A percentile compares a stretch with the other conserved stretches of the same genome.
Evolutionary conservation across 805 yeast species (phyloP).

Genomic region (Spathaspora boniae): DNA sequence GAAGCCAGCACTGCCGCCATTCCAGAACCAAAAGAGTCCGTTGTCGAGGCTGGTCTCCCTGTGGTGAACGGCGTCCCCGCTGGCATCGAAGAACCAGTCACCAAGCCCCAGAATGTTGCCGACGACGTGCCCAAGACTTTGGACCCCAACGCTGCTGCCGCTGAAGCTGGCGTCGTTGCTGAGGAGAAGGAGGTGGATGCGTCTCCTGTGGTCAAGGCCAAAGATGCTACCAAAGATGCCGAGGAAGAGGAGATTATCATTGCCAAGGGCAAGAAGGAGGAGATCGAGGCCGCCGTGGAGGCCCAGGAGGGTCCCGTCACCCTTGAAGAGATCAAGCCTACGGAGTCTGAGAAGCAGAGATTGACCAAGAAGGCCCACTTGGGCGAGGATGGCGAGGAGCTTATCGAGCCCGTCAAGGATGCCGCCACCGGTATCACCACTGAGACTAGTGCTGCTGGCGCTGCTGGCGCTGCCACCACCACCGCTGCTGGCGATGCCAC

Average conservation of each 20-base stretch:
- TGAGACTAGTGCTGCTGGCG: neutral
- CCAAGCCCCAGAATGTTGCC: conserved; percentile 9
- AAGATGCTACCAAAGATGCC: conserved; percentile 7
- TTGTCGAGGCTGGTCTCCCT: conserved; percentile 1
- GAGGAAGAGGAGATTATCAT: conserved; percentile 37
- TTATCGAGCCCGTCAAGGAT: conserved; percentile 6
- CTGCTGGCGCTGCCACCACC: conserved; percentile 5
- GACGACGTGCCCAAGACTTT: conserved; percentile 15
- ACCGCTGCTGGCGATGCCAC: conserved; percentile 1
- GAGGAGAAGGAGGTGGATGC: conserved; percentile 21
- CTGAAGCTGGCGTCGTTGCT: conserved; percentile 7
- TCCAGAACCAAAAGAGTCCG: conserved; percentile 3
- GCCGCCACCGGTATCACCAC: conserved; percentile 3
- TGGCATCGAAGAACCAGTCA: conserved; percentile 11
- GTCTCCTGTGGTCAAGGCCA: conserved; percentile 17
- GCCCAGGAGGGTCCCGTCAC: conserved; percentile 34
- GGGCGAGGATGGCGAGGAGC: conserved; percentile 5
- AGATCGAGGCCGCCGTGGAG: conserved; percentile 30
- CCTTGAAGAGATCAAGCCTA: conserved; percentile 42
- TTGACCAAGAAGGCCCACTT: conserved; percentile 30
- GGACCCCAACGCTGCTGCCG: conserved; percentile 17
- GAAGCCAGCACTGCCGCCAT: conserved; percentile 1
- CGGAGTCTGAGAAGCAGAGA: conserved; percentile 34
- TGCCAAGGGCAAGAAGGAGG: conserved; percentile 33
- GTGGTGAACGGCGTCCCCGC: conserved; percentile 6